Conservation (phyloP, 306 rosid genomes). For the Lablab purpureus region DNA sequence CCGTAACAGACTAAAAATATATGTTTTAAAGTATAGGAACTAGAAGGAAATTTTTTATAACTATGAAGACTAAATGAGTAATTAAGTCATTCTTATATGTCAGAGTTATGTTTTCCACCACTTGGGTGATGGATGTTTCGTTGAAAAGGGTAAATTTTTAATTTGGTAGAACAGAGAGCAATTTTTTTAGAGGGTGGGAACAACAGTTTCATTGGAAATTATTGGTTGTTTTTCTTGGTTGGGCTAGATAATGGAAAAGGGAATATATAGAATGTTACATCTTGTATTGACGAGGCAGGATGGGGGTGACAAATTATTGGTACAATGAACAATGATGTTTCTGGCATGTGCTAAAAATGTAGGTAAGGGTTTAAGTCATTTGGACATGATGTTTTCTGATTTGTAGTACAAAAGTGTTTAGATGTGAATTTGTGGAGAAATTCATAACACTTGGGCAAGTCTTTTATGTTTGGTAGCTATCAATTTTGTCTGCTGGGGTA, state of each 20-base stretch:
- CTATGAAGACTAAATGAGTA: too few relatives aligned
- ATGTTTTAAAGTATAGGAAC: too few relatives aligned
- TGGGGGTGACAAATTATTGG: slow-evolving; percentile 24
- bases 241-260: slow-evolving; percentile 36
- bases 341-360: slow-evolving; percentile 28
- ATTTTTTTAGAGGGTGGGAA: not conserved
- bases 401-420: slow-evolving; percentile 22
- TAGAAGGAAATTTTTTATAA: too few relatives aligned
- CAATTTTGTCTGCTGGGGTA: slow-evolving; percentile 31
- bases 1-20: too few relatives aligned
- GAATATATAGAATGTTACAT: not conserved
- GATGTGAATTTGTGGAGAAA: slow-evolving; percentile 33
- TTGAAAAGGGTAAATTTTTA: slow-evolving; percentile 14
- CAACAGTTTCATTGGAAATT: slow-evolving; percentile 4
- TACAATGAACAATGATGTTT: slow-evolving; percentile 25
- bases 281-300: slow-evolving; percentile 19
- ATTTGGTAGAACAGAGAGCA: slow-evolving; percentile 15
- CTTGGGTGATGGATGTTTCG: slow-evolving; percentile 39
- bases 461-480: slow-evolving; percentile 37
- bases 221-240: slow-evolving; percentile 12
- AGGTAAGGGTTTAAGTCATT: not conserved
- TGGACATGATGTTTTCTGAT: not conserved
- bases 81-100: not conserved
- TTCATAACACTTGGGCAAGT: slow-evolving; percentile 17
- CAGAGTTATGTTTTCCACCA: not conserved